Evolutionary conservation across 2,329 filamentous ascomycete genomes (phyloP), one percentile per base, ranked within the genome.

Genomic region (Curvularia sp.): DNA sequence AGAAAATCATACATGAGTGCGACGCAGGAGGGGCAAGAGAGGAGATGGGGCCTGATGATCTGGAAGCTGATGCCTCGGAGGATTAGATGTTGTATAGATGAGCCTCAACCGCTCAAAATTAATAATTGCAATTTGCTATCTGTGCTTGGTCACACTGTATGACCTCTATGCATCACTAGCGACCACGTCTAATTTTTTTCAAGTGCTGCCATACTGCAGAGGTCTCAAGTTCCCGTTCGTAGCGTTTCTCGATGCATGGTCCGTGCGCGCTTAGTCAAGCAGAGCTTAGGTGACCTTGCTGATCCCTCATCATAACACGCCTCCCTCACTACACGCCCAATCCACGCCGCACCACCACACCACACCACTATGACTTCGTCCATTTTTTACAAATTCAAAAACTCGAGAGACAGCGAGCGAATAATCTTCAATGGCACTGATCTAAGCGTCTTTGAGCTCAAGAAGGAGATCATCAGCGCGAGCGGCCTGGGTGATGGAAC

Each of bases 311-410:
- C 50, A 42, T 42, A 45, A 47, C 60, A 56, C 55, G 50, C 27
- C 41, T 50, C 59, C 46, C 53, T 53, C 60, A 57, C 57, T 45
- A 43, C 42, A 50, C 36, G 52, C 15, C 21, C 32, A 39, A 18
- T 51, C 39, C 48, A 51, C 34, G 9, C 53, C 12, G 46, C 52
- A 47, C 25, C 12, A 49, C 43, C 53, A 45, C 49, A 45, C 54
- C 45, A 53, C 32, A 47, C 25, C 48, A 52, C 59, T 55, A 97
- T 97, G 93, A 87, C 92, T 77, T 97, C 95, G 56, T 98, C 93
- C 67, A 95, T 99, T 75, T 98, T 97, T 81, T 99, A 97, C 91
- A 97, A 97, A 82, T 99, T 99, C 89, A 98, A 97, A 82, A 98
- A 94, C 70, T 93, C 96, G 77, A 97, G 93, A 82, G 95, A 98